Evolutionary conservation across 2,329 filamentous ascomycete species (phyloP).

Genomic region (Cercospora berteroae): DNA sequence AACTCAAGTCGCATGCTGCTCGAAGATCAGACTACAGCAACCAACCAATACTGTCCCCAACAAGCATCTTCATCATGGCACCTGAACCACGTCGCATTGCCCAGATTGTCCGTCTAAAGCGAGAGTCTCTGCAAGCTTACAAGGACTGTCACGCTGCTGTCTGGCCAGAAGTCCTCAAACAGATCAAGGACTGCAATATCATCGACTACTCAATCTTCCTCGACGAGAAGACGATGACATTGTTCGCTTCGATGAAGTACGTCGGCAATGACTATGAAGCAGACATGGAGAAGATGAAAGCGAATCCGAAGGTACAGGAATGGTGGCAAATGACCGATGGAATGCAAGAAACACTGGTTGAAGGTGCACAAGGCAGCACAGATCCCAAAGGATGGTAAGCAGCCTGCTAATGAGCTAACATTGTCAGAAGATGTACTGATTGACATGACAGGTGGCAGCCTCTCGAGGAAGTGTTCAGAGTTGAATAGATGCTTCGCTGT

Average conservation of each 20-base stretch:
- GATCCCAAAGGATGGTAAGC: constrained; percentile 57
- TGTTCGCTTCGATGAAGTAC: constrained; percentile 78
- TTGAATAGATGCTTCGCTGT: not conserved
- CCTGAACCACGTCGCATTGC: constrained; percentile 55
- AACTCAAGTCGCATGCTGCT: not conserved
- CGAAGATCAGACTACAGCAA: not conserved
- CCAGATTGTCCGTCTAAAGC: constrained; percentile 71
- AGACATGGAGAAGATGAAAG: constrained; percentile 74
- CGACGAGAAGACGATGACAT: constrained; percentile 59
- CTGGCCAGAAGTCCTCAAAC: constrained; percentile 73
- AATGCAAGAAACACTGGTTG: constrained; percentile 63
- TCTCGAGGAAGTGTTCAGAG: constrained; percentile 67
- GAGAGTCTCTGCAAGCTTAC: constrained; percentile 65
- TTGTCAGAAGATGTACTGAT: too few relatives aligned
- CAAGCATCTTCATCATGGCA: constrained; percentile 17
- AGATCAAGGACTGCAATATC: constrained; percentile 74
- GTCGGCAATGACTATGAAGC: constrained; percentile 68
- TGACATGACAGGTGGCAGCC: constrained; percentile 51
- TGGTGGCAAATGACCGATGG: constrained; percentile 64
- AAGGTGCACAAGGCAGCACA: constrained; percentile 58
- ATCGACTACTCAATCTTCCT: constrained; percentile 73
- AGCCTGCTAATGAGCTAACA: too few relatives aligned
- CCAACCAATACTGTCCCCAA: not conserved
- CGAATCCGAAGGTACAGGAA: constrained; percentile 68
- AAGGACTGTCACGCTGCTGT: constrained; percentile 71